Evolutionary conservation across 2,329 filamentous ascomycete genomes (phyloP), one percentile per base, ranked within the genome.

Genomic region (Scleromitrula shiraiana): DNA sequence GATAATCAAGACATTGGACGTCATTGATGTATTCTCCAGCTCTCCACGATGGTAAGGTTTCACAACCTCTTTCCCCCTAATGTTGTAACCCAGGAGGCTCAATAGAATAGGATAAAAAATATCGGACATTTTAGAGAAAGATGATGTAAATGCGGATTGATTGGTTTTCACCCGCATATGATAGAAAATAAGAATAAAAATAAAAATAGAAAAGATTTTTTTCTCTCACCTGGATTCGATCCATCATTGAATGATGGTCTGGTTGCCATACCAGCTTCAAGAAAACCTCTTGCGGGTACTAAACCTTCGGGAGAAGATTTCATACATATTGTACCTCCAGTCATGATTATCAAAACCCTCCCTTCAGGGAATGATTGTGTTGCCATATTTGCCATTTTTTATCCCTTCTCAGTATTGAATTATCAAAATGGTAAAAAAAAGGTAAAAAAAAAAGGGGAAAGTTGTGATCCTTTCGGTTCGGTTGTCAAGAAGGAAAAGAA

Each of bases 291-390:
- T 4, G 60, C 62, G 2, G 83, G 83, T 17, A 85, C 67, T 45
- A 85, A 73, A 0, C 83, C 83, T 43, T 82, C 72, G 19, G 75
- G 71, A n/a, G 80, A 82, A 40, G 72, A 74, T 58, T 74, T 73
- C 83, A 87, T 87, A 64, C 82, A 86, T 55, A 87, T 87, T 3
- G 77, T 80, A 7, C 77, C 77, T 14, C 77, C 74, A 7, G 83
- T 86, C 69, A 85, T 84, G 59, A 87, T 78, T 29, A 64, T 78
- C 50, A 87, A 68, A 8, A 87, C 77, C 40, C 79, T 69, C 17
- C 78, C 75, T 59, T 85, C 80, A 20, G 75, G 76, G 29, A 57
- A 57, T 27, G 36, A 22, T 57, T 50, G 48, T 46, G 36, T 46
- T 22, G 33, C 40, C 40, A 49, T 49, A 29, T n/a, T 15, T 20